Evolutionary conservation across 2,329 filamentous ascomycete genomes (phyloP).

Genomic region (Verticillium albo-atrum): DNA sequence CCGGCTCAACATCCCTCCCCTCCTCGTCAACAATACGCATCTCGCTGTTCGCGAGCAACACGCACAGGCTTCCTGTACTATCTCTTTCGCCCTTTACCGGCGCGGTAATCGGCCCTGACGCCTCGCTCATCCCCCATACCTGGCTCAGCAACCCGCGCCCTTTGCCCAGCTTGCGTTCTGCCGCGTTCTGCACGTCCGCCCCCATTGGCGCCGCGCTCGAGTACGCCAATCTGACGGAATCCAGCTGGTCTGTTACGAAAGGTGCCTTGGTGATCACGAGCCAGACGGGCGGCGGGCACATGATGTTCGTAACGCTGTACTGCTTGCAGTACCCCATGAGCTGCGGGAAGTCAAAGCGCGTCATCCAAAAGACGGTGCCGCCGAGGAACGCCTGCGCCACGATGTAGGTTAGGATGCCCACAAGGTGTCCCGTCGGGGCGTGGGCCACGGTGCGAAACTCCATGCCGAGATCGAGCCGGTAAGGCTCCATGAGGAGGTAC

Average conservation of each 20-base stretch:
- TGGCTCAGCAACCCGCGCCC: constrained; percentile 40
- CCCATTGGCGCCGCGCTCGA: constrained; percentile 55
- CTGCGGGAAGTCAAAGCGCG: background rate
- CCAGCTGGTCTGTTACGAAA: constrained; percentile 27
- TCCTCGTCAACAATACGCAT: constrained; percentile 33
- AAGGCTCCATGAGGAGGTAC: constrained; percentile 22
- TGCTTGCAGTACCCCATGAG: constrained; percentile 2
- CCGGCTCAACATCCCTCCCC: constrained; percentile 30
- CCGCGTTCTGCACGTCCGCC: constrained; percentile 45
- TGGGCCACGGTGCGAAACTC: constrained; percentile 21
- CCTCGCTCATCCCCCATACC: constrained; percentile 57
- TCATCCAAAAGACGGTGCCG: constrained; percentile 6
- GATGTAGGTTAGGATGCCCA: constrained; percentile 7
- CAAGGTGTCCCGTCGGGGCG: constrained; percentile 3
- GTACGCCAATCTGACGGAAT: constrained; percentile 38
- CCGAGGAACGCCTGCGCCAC: constrained; percentile 1
- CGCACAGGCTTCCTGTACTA: constrained; percentile 41
- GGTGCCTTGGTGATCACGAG: constrained; percentile 4
- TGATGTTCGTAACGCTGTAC: constrained; percentile 2
- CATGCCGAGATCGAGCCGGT: constrained; percentile 20
- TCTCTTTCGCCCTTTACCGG: constrained; percentile 34
- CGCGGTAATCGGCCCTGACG: constrained; percentile 41
- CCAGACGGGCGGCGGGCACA: constrained; percentile 3
- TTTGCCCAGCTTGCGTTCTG: constrained; percentile 40
- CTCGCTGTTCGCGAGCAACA: constrained; percentile 31